Base-by-base conservation (phyloP, 768 basidiomycete genomes). In the Exidia glandulosa region DNA sequence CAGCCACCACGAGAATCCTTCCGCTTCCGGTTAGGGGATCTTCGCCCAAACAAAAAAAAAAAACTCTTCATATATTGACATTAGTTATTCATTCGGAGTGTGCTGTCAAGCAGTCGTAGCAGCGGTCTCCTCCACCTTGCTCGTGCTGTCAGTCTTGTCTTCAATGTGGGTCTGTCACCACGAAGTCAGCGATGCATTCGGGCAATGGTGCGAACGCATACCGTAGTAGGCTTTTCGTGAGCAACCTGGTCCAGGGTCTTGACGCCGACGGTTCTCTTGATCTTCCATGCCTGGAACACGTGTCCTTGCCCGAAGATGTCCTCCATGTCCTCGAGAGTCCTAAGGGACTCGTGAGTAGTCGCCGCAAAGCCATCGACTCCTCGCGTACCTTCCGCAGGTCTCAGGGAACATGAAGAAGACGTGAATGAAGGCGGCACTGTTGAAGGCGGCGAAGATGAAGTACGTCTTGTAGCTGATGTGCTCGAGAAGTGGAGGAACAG, bases 381-480 rank as follows among this genome's bases (percentile, higher is more conserved):
- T 37, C 19, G 36, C 36, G 36, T 19, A 37, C 36, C 36, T 78
- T 3, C 83, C 82, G 14, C 83, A 82, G 2, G 87, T 88, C 71
- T 90, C 88, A 13, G 87, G 88, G 78, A 81, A 90, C 78, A 85
- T 85, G 79, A 90, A 88, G 66, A 85, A 74, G 61, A 89, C 75
- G 65, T 88, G 87, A 57, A 88, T 72, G 68, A 79, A 84, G 1
- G 82, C 84, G 1, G 83, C 81, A 61, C 86, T 82, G 75, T 87
- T 87, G 80, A 88, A 88, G 10, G 85, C 72, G 9, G 84, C 86
- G 67, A 89, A 88, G 69, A 88, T 82, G 71, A 87, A 87, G 72
- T 45, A 45, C 19, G 41, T 45, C 5, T 19, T 45, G 41, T 13
- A 45, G 19, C 41, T 45, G 61, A 90, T 87, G 63, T 63, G 75